These are phyloP conservation scores for Cyphellophora attinorum DNA, from an alignment of 2,329 filamentous ascomycete genomes.

Conservation along the genomic window DNA sequence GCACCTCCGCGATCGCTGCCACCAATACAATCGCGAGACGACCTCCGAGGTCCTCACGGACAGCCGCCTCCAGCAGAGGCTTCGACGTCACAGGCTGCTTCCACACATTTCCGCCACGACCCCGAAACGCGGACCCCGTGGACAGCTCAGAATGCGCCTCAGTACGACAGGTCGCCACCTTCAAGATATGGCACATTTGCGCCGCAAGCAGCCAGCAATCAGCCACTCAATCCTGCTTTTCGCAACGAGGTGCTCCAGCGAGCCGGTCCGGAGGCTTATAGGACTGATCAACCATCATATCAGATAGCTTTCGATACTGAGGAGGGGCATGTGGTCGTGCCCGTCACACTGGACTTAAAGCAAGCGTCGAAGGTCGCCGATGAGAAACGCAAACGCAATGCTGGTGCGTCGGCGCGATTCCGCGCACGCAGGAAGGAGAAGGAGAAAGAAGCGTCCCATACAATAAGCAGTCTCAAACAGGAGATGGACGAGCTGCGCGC, in stretches of 20 bases:
- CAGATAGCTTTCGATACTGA: conserved; percentile 23
- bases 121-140: background rate
- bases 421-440: conserved; percentile 73
- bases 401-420: conserved; percentile 75
- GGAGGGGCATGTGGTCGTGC: conserved; percentile 28
- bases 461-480: conserved; percentile 59
- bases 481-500: conserved; percentile 58
- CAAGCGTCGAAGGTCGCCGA: conserved; percentile 74
- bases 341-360: conserved; percentile 52
- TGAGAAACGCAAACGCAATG: conserved; percentile 77
- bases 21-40: background rate
- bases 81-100: background rate
- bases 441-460: conserved; percentile 61
- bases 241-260: background rate
- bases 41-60: background rate
- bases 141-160: background rate
- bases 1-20: background rate
- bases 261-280: conserved; percentile 14
- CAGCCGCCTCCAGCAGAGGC: background rate
- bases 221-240: conserved; percentile 5
- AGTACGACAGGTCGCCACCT: background rate
- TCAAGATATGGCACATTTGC: too few species aligned
- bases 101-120: background rate
- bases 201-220: too few species aligned
- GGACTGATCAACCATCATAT: conserved; percentile 19